Evolutionary conservation across 805 yeast genomes (phyloP).

Genomic region (Komagataella populi): DNA sequence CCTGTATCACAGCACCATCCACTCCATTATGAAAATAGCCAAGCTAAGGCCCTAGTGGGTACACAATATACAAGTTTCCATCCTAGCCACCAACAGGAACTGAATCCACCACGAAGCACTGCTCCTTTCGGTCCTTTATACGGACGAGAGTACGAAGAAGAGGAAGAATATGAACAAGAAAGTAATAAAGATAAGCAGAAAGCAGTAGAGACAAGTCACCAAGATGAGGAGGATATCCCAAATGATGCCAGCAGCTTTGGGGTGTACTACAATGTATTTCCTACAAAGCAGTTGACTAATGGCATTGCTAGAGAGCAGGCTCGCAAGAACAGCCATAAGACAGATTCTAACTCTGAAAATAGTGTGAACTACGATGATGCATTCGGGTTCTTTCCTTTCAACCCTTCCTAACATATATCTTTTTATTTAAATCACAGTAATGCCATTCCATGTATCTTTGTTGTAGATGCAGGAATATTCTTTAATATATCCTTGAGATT

Average conservation of each 20-base stretch:
- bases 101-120: slow-evolving; percentile 1
- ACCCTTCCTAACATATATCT: slow-evolving; percentile 5
- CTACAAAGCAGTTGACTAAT: slow-evolving; percentile 7
- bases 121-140: slow-evolving; percentile 1
- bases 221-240: slow-evolving; percentile 17
- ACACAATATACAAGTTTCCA: background rate
- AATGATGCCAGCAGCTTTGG: slow-evolving; percentile 19
- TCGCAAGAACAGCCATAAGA: background rate
- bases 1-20: slow-evolving; percentile 48
- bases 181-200: slow-evolving; percentile 17
- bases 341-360: background rate
- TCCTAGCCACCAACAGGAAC: slow-evolving; percentile 2
- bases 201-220: slow-evolving; percentile 5
- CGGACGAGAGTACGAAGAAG: slow-evolving; percentile 8
- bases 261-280: slow-evolving; percentile 17
- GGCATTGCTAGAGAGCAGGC: slow-evolving; percentile 2
- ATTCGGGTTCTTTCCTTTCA: slow-evolving; percentile 10
- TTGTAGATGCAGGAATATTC: background rate
- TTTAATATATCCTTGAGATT: background rate
- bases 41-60: slow-evolving; percentile 4
- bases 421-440: background rate
- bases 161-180: slow-evolving; percentile 10
- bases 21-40: slow-evolving; percentile 23
- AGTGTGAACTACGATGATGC: slow-evolving; percentile 2
- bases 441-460: background rate